Percentiles rank a stretch among this genome's conserved stretches.
Evolutionary conservation across 345 rosid genomes (phyloP).

Genomic region (Arabidopsis suecica): DNA sequence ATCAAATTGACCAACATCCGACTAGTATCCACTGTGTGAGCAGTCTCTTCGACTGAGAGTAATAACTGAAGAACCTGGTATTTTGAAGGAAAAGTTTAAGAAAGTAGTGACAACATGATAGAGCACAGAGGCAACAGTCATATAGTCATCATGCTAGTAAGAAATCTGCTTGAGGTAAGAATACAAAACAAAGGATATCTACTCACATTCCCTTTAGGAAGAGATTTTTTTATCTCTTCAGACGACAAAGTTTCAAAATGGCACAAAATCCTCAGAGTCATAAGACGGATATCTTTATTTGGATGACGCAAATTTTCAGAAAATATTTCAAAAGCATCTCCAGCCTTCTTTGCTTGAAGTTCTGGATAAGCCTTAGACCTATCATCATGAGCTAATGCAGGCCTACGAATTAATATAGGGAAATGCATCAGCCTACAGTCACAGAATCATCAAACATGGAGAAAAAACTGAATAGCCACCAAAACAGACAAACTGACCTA

Average conservation of each 20-base stretch:
- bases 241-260: slow-evolving; percentile 56
- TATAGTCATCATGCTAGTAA: slow-evolving; percentile 26
- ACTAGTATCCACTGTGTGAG: slow-evolving; percentile 67
- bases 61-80: slow-evolving; percentile 76
- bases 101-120: slow-evolving; percentile 18
- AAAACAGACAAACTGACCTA: slow-evolving; percentile 57
- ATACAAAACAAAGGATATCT: slow-evolving; percentile 26
- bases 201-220: slow-evolving; percentile 60
- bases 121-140: slow-evolving; percentile 12
- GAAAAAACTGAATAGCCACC: slow-evolving; percentile 26
- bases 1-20: slow-evolving; percentile 64
- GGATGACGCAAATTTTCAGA: slow-evolving; percentile 73
- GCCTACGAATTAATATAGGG: slow-evolving; percentile 48
- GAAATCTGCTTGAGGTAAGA: neutral
- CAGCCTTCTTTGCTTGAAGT: slow-evolving; percentile 52
- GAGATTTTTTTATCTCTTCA: slow-evolving; percentile 45
- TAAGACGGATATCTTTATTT: slow-evolving; percentile 70
- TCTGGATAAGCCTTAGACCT: slow-evolving; percentile 48
- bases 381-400: slow-evolving; percentile 45
- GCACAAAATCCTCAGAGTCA: slow-evolving; percentile 79
- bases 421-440: slow-evolving; percentile 29
- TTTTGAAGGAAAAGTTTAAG: slow-evolving; percentile 28
- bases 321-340: slow-evolving; percentile 54
- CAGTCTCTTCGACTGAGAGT: slow-evolving; percentile 65
- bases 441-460: slow-evolving; percentile 30